Evolutionary conservation across 2,329 filamentous ascomycete genomes (phyloP), one percentile per base, ranked within the genome.

Genomic region (Magnaporthiopsis rhizophila): DNA sequence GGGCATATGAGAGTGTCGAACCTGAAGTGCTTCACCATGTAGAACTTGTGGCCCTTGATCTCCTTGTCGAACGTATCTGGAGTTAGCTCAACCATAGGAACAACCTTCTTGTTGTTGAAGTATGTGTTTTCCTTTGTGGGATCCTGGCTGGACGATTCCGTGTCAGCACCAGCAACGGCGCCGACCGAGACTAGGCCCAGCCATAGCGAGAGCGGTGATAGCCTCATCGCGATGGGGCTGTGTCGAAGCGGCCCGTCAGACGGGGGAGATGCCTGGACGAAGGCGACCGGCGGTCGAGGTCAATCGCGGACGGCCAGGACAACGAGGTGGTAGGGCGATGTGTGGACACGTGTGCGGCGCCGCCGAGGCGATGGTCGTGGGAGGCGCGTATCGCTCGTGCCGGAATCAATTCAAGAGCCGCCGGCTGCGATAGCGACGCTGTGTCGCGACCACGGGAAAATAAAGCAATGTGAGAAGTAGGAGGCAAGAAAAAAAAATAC

Each of bases 11-110:
- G 28, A 32, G 59, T n/a, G 13, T 59, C 72, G 57, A 78, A 89
- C 89, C 88, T 91, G 76, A 85, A 90, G 70, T 89, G 87, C 74
- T 89, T 86, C 61, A 86, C 78, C 67, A 86, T 70, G 65, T 84
- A 68, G 71, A 80, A 85, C 72, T 83, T 83, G 38, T 78, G 76
- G 64, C 77, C 78, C 67, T 83, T 83, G 59, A 84, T 75, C 68
- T 85, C 81, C 50, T 82, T 77, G 6, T 86, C 81, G 68, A 87
- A 83, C 68, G 79, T 87, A 58, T 80, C 75, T 34, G 82, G 81
- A 2, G 81, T 83, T 66, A 92, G 72, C 70, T 89, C 83, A 58
- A 82, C 75, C 71, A 90, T 76, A 5, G 87, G 85, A 50, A 89
- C 89, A 53, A 92, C 88, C 56, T 79, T 79, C 70, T 88, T 80